Evolutionary conservation across 768 basidiomycete species (phyloP), one percentile per base, ranked within the genome.

Genomic region (Tylopilus felleus): DNA sequence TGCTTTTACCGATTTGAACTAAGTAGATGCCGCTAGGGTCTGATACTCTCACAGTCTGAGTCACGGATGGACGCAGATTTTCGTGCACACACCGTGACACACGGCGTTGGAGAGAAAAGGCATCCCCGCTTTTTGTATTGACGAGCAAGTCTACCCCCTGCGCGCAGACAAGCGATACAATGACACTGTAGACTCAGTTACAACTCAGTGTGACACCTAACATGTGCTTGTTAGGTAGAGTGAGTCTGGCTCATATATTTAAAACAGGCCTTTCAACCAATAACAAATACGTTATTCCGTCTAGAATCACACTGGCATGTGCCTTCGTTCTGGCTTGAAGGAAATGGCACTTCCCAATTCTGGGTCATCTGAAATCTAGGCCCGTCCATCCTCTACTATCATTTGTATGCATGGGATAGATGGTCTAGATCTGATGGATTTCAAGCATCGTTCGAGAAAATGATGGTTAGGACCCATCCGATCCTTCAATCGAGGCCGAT

Each of bases 1-100:
- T 21, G 1, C 6, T n/a, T 51, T 66, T 55, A 22, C 64, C 63
- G 43, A 39, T 60, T 65, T 64, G 43, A 39, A 57, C 65, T 53
- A 45, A 65, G 63, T 55, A 50, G 53, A 53, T 51, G 40, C 39
- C n/a, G 6, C 23, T 31, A 47, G 49, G 17, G 22, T 38, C 17
- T 48, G 43, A 51, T 38, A 8, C 33, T 63, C 53, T 52, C 48
- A 58, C 47, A 58, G n/a, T n/a, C n/a, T n/a, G n/a, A n/a, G n/a
- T n/a, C n/a, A n/a, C n/a, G n/a, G 49, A 45, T 41, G 40, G 44
- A 53, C 16, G 14, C 22, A 48, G 36, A 29, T 42, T 41, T 55
- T 39, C 27, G 33, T 19, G 29, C 35, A 22, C 45, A 38, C 22
- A 13, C 31, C 8, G 25, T n/a, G n/a, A n/a, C n/a, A n/a, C n/a